Evolutionary conservation across 176 grass and related monocot species (phyloP), one percentile per base, ranked within the genome.

Genomic region (Oryza glumipatula): DNA sequence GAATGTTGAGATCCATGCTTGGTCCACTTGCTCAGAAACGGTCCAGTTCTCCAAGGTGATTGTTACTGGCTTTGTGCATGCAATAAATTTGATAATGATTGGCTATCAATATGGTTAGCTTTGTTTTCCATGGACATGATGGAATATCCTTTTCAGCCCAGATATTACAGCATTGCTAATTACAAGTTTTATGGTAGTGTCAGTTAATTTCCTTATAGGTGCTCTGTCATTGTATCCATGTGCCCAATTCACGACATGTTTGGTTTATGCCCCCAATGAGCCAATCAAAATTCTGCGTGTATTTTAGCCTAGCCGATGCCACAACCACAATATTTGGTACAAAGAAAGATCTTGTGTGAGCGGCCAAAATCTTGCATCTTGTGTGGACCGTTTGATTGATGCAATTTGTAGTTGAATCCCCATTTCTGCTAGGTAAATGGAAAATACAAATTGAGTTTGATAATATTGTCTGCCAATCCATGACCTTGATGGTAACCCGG

Each of bases 1-100:
- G 78, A 92, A 89, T 88, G 80, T 86, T 99, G 90, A 96, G 90
- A 72, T 94, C 91, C 67, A 94, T 92, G 93, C 89, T 91, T 22
- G 93, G 91, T 70, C 96, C 94, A 90, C 78, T 90, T 80, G 46
- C 86, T 80, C 88, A 92, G n/a, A 99, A 94, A 73, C 81, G 80
- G 71, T 83, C 91, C 68, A 83, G 77, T 87, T 95, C 96, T 88
- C 91, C 96, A 76, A 92, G 96, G 96, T 99, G 65, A 94, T 81
- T 85, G 71, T 87, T 44, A 11, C 58, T 82, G 9, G 23, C 7
- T 36, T 77, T 76, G 12, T 79, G 41, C 47, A 30, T 76, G 32
- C 5, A 30, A 11, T 49, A 35, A 26, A 58, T 80, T 23, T 75
- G 22, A 12, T 30, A 67, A 12, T 72, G 24, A 45, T 69, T 72